Conservation (phyloP, 495 filamentous ascomycete species). For the Schizothecium vesticola region DNA sequence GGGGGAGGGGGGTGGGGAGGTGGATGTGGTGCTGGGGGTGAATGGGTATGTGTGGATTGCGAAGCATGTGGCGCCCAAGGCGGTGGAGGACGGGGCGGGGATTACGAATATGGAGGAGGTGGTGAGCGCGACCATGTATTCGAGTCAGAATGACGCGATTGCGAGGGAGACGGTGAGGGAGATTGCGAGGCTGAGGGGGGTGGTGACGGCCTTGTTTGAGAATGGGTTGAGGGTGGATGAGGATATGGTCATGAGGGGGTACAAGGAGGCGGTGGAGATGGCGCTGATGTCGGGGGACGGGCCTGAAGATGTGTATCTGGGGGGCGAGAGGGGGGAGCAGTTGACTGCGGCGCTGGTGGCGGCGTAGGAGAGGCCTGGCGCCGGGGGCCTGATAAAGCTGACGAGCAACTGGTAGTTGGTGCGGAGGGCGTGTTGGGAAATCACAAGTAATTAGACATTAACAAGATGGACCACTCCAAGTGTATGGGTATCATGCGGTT, state of each 20-base stretch:
- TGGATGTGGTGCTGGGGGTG: constrained; percentile 86
- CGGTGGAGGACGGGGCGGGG: constrained; percentile 38
- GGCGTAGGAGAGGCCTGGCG: background rate
- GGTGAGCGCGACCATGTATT: constrained; percentile 65
- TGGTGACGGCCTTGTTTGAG: constrained; percentile 74
- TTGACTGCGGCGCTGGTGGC: constrained; percentile 57
- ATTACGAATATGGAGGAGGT: constrained; percentile 84
- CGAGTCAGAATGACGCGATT: constrained; percentile 85
- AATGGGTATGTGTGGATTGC: constrained; percentile 96
- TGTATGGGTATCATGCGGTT: background rate
- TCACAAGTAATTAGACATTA: background rate
- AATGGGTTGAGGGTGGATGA: constrained; percentile 83
- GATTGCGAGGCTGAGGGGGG: constrained; percentile 74
- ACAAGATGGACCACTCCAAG: background rate
- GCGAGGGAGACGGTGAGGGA: constrained; percentile 69
- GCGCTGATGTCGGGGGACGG: constrained; percentile 53
- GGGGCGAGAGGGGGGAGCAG: constrained; percentile 61
- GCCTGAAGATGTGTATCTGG: constrained; percentile 56
- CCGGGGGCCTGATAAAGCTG: too few relatives aligned
- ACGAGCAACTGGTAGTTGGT: background rate
- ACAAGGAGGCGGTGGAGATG: constrained; percentile 70
- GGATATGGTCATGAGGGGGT: constrained; percentile 77
- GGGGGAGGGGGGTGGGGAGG: constrained; percentile 59
- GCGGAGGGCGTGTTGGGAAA: background rate
- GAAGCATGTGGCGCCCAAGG: constrained; percentile 60